These are phyloP conservation scores for Tulasnella sp. DNA, from an alignment of 768 basidiomycete genomes.

Conservation along the genomic window DNA sequence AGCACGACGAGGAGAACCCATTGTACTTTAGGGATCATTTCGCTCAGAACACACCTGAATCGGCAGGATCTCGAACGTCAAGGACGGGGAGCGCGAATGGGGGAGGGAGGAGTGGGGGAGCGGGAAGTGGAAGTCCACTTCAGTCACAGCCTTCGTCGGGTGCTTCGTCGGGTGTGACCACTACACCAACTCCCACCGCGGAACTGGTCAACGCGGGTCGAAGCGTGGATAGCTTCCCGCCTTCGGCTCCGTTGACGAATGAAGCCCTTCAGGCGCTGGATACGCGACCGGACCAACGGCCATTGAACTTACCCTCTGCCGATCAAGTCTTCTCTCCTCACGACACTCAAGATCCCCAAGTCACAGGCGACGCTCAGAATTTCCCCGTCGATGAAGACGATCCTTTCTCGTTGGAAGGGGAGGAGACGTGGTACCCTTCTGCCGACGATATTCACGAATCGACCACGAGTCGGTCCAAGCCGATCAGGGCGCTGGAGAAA, in stretches of 20 bases:
- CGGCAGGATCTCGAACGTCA: slow-evolving; percentile 9
- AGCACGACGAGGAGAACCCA: slow-evolving; percentile 58
- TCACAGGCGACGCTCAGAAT: background rate
- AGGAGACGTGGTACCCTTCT: slow-evolving; percentile 36
- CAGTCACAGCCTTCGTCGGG: slow-evolving; percentile 16
- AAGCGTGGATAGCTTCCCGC: background rate
- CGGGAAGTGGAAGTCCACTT: background rate
- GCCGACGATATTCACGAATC: slow-evolving; percentile 56
- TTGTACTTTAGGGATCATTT: slow-evolving; percentile 37
- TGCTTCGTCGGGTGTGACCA: slow-evolving; percentile 1
- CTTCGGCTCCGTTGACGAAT: slow-evolving; percentile 10
- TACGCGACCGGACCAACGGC: background rate
- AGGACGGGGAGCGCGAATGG: slow-evolving; percentile 10
- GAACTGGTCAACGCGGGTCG: background rate
- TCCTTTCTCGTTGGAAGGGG: slow-evolving; percentile 9
- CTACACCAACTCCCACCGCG: slow-evolving; percentile 1
- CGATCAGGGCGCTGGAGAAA: slow-evolving; percentile 59
- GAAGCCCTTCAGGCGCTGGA: slow-evolving; percentile 9
- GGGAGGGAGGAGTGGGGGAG: background rate
- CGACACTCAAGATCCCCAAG: background rate
- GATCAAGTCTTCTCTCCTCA: slow-evolving; percentile 1
- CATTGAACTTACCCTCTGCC: background rate
- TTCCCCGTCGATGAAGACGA: background rate
- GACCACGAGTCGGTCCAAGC: slow-evolving; percentile 57
- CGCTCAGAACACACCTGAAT: background rate